phyloP scores from a whole-genome alignment of 345 rosid genomes.

The Eucalyptus pauciflora region DNA sequence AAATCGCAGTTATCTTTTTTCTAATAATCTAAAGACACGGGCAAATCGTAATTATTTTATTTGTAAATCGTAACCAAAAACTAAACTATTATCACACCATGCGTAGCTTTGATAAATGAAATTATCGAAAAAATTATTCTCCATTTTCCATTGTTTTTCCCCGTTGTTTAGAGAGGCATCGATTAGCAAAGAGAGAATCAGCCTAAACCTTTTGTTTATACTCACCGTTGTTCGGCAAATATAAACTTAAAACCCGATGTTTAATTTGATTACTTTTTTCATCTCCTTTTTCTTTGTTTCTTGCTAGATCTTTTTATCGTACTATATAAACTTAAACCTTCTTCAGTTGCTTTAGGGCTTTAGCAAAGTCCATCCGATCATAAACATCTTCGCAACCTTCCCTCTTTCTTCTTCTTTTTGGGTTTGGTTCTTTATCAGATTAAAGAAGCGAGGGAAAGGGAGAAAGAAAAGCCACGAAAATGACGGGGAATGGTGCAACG shows the following conservation, averaged over 20 bases:
- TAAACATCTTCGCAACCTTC: not conserved
- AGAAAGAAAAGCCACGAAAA: not conserved
- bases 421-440: not conserved
- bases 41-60: not conserved
- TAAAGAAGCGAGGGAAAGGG: not conserved
- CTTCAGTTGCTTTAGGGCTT: not conserved
- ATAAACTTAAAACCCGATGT: not conserved
- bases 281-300: not conserved
- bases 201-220: not conserved
- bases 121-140: not conserved
- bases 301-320: not conserved
- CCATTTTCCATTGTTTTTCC: not conserved
- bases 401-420: not conserved
- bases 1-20: not conserved
- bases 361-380: not conserved
- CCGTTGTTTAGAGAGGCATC: not conserved
- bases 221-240: not conserved
- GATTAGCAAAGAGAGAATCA: not conserved
- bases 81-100: not conserved
- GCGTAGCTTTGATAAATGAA: not conserved
- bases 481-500: not conserved
- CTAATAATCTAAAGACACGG: not conserved
- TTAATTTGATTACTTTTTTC: not conserved
- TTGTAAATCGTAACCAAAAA: not conserved
- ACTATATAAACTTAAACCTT: not conserved